Percentiles rank a stretch among this genome's conserved stretches.
Conservation (phyloP, 192 early-diverging fungal species). For the Rhizophagus clarus region DNA sequence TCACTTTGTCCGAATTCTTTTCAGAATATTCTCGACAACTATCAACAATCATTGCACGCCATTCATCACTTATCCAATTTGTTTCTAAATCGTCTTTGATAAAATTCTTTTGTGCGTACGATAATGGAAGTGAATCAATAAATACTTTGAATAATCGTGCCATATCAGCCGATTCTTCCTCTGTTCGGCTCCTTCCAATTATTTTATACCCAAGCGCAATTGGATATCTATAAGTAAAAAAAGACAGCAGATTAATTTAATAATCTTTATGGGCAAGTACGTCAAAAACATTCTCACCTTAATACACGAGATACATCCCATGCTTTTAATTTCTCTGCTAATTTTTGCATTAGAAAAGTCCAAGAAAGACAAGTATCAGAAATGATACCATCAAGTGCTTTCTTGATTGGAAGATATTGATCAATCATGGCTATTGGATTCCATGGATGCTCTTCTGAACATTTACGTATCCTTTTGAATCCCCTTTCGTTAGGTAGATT, state of each 20-base stretch:
- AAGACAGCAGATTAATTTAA: background rate
- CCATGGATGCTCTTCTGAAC: background rate
- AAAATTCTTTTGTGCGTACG: background rate
- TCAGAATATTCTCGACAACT: background rate
- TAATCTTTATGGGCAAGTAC: background rate
- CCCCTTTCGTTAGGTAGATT: constrained; percentile 3
- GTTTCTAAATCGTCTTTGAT: constrained; percentile 9
- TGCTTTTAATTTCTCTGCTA: background rate
- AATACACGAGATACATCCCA: background rate
- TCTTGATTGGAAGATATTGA: constrained; percentile 2
- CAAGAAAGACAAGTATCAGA: constrained; percentile 5
- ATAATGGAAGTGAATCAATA: background rate
- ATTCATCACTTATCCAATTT: constrained; percentile 8
- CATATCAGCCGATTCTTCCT: background rate
- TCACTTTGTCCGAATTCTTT: background rate
- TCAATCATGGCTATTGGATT: constrained; percentile 20
- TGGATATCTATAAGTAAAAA: constrained; percentile 1
- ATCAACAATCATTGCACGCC: constrained; percentile 5
- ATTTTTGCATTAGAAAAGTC: constrained; percentile 16
- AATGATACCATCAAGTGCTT: background rate
- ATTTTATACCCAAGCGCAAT: constrained; percentile 11
- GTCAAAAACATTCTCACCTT: background rate
- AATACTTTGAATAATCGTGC: background rate
- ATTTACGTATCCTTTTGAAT: background rate
- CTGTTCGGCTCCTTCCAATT: constrained; percentile 13